These are phyloP conservation scores for Cyberlindnera misumaiensis DNA, from an alignment of 805 yeast species.

Conservation along the genomic window DNA sequence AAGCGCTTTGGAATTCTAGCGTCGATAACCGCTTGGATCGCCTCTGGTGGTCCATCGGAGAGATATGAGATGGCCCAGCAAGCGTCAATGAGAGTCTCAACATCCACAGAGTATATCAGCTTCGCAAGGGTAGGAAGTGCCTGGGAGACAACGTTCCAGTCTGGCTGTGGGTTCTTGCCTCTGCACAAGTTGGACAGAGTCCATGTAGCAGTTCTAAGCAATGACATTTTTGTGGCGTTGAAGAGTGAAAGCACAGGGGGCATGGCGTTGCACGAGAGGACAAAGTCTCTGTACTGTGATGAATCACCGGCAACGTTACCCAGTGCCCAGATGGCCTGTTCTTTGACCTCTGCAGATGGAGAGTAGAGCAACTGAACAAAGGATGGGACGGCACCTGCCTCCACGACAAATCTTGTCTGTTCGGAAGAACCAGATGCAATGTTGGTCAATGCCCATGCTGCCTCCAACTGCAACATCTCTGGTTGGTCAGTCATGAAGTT, in stretches of 20 bases:
- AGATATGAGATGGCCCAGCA: slow-evolving; percentile 98
- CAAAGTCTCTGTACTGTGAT: slow-evolving; percentile 82
- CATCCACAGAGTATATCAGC: slow-evolving; percentile 82
- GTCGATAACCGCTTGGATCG: slow-evolving; percentile 95
- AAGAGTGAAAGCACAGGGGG: slow-evolving; percentile 77
- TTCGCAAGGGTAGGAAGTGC: slow-evolving; percentile 91
- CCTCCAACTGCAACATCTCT: slow-evolving; percentile 88
- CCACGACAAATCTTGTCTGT: slow-evolving; percentile 87
- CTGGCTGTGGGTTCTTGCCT: slow-evolving; percentile 94
- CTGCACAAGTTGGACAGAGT: slow-evolving; percentile 93
- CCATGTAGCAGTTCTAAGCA: slow-evolving; percentile 97
- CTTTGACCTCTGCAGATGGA: slow-evolving; percentile 84
- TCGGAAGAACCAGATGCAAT: slow-evolving; percentile 91
- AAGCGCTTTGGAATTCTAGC: slow-evolving; percentile 91
- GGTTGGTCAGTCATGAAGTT: slow-evolving; percentile 77
- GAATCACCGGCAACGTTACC: slow-evolving; percentile 99
- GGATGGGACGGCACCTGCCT: slow-evolving; percentile 88
- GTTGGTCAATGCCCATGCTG: slow-evolving; percentile 99
- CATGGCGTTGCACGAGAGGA: slow-evolving; percentile 80
- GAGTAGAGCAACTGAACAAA: slow-evolving; percentile 80
- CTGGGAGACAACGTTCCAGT: slow-evolving; percentile 80
- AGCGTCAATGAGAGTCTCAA: slow-evolving; percentile 92
- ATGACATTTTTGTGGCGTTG: slow-evolving; percentile 75
- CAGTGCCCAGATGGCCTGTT: slow-evolving; percentile 98
- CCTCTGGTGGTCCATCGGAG: slow-evolving; percentile 87